These are phyloP conservation scores for Dactylellina cionopaga DNA, from an alignment of 2,329 filamentous ascomycete species.

Conservation along the genomic window DNA sequence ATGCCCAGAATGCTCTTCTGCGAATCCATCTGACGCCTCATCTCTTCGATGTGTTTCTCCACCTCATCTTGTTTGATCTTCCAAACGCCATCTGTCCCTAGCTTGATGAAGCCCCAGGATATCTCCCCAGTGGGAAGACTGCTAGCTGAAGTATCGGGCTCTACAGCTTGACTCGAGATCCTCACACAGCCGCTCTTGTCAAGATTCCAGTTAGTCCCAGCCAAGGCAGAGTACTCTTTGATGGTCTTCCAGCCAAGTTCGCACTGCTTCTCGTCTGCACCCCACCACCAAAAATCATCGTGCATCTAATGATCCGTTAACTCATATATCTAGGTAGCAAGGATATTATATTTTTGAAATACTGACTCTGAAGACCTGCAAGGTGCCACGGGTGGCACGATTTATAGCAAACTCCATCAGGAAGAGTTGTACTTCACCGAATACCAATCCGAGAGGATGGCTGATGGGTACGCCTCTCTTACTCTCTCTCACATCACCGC, in stretches of 20 bases:
- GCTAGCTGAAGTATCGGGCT: neutral
- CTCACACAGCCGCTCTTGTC: slow-evolving; percentile 67
- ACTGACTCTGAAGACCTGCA: slow-evolving; percentile 54
- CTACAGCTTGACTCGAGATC: slow-evolving; percentile 4
- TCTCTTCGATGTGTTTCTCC: slow-evolving; percentile 69
- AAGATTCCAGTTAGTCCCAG: slow-evolving; percentile 69
- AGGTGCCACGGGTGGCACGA: slow-evolving; percentile 65
- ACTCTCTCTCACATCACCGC: slow-evolving; percentile 63
- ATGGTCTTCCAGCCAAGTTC: slow-evolving; percentile 70
- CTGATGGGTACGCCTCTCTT: slow-evolving; percentile 70
- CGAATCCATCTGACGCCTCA: slow-evolving; percentile 69
- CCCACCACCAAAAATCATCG: slow-evolving; percentile 76
- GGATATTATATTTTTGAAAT: slow-evolving; percentile 5
- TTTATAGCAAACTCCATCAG: slow-evolving; percentile 74
- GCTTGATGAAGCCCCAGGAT: slow-evolving; percentile 69
- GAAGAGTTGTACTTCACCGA: slow-evolving; percentile 72
- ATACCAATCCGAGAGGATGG: slow-evolving; percentile 69
- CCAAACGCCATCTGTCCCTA: slow-evolving; percentile 68
- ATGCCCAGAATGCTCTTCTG: slow-evolving; percentile 68
- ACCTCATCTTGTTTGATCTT: slow-evolving; percentile 70
- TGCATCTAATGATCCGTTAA: slow-evolving; percentile 61
- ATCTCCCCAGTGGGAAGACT: slow-evolving; percentile 67
- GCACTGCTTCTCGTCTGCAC: slow-evolving; percentile 65
- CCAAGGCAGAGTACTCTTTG: slow-evolving; percentile 66
- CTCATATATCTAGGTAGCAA: slow-evolving; percentile 64